Conservation (phyloP, 768 basidiomycete genomes). For the Thelephora ganbajun region DNA sequence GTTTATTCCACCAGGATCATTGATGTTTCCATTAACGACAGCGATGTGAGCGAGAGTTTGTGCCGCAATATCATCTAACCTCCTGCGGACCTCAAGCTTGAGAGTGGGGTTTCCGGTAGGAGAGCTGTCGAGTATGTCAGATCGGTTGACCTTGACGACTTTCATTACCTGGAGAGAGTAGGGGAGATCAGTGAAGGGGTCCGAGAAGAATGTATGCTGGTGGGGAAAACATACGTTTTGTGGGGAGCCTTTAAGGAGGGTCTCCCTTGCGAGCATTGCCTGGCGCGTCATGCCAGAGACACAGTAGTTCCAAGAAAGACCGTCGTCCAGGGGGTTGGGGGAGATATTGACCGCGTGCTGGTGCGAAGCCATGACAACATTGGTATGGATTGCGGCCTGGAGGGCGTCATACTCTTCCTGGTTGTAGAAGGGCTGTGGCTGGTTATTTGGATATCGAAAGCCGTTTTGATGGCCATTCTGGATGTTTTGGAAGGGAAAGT, state of each 20-base stretch:
- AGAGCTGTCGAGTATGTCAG: conserved; percentile 76
- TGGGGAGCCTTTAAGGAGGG: conserved; percentile 82
- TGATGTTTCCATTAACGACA: conserved; percentile 78
- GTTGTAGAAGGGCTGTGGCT: conserved; percentile 18
- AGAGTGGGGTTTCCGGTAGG: conserved; percentile 65
- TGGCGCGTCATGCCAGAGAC: conserved; percentile 86
- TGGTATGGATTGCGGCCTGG: conserved; percentile 20
- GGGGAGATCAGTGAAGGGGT: not conserved
- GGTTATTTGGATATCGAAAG: conserved; percentile 9
- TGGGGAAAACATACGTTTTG: conserved; percentile 42
- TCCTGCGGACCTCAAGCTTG: conserved; percentile 68
- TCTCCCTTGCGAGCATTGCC: conserved; percentile 80
- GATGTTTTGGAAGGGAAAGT: conserved; percentile 7
- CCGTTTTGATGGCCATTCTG: conserved; percentile 17
- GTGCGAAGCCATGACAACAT: conserved; percentile 68
- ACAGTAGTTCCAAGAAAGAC: conserved; percentile 76
- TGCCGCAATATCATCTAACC: conserved; percentile 88
- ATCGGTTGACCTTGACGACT: conserved; percentile 74
- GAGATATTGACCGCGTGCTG: conserved; percentile 76
- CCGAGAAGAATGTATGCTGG: too few relatives aligned
- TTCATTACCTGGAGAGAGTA: not conserved
- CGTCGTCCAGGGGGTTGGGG: conserved; percentile 59
- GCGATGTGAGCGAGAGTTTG: conserved; percentile 90
- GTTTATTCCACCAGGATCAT: conserved; percentile 65
- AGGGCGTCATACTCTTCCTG: conserved; percentile 59